Evolutionary conservation across 139 green algal genomes (phyloP).

Genomic region (Chlamydomonas incerta): DNA sequence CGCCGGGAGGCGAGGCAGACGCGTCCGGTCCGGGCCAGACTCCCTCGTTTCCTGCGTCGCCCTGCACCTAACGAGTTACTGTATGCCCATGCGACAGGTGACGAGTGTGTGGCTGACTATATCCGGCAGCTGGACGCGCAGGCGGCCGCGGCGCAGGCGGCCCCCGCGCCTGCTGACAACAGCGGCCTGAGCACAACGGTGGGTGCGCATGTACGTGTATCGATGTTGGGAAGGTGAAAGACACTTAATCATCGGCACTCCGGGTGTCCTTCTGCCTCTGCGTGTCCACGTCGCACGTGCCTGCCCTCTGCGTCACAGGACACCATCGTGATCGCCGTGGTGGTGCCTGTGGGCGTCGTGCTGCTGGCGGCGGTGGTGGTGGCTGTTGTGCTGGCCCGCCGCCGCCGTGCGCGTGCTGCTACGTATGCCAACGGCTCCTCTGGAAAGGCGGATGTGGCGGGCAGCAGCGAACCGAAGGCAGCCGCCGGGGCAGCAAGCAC

Average conservation of each 20-base stretch:
- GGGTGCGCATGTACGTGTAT: no score
- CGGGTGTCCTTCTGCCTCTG: no score
- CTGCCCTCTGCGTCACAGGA: no score
- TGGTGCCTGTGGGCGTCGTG: background rate
- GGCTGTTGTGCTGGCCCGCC: background rate
- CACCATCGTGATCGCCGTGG: background rate
- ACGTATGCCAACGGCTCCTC: background rate
- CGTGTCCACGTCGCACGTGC: no score
- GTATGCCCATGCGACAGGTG: background rate
- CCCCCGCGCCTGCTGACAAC: background rate
- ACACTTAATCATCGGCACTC: background rate
- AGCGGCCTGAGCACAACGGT: background rate
- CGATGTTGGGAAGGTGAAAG: background rate
- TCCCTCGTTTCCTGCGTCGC: no score
- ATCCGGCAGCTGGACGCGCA: background rate
- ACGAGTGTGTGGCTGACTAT: conserved; percentile 1
- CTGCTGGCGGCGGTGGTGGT: background rate
- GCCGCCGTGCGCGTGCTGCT: background rate
- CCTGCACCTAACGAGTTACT: no score
- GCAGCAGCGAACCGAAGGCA: background rate
- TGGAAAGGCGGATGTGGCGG: no score
- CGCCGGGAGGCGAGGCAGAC: no score
- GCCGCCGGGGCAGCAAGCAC: no score
- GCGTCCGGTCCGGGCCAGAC: no score
- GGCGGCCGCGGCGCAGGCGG: no score